Base-by-base conservation (phyloP, 139 green algal genomes). In the Closterium sp. region DNA sequence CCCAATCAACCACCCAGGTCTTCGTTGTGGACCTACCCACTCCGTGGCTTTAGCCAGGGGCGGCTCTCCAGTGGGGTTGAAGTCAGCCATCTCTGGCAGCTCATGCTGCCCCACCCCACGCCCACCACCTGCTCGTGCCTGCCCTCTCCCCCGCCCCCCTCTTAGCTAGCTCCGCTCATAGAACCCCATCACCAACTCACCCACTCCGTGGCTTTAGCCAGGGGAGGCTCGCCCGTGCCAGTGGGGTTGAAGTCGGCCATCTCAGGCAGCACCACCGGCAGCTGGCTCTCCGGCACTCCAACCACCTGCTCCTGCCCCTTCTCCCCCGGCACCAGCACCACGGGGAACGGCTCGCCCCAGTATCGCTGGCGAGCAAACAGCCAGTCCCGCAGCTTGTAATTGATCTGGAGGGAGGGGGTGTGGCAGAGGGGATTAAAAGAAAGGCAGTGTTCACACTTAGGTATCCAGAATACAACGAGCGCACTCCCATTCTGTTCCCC, bases 311-410 rank as follows among this genome's bases (percentile, higher is more conserved):
- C 76, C 76, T 85, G 28, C 76, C 76, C 76, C 43, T 76, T 33
- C 4, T 84, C 76, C 7, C 93, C 91, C 19, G 98, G 95, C 0
- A 94, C 90, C 92, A 96, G 98, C 34, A 99, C 92, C 6, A 99
- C 94, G 25, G 98, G 98, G 95, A 99, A 99, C 31, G 98, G 98
- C 94, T 99, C 98, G 0, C 98, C 98, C 98, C 98, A 99, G 95
- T 99, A 99, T 6, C 98, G 95, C 95, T 99, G 98, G 34, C 98
- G 94, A 2, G 98, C 97, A 94, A 99, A 99, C 87, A 99, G 96
- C 98, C 98, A 99, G 95, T 99, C 98, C 1, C 97, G 94, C 84
- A 99, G 96, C 94, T 99, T 99, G 96, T 97, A 99, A 94, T 99
- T 99, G 89, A 98, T 95, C 91, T 98, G 90, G 81, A 4, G 76